Evolutionary conservation across 345 rosid species (phyloP).

Genomic region (Kernera saxatilis): DNA sequence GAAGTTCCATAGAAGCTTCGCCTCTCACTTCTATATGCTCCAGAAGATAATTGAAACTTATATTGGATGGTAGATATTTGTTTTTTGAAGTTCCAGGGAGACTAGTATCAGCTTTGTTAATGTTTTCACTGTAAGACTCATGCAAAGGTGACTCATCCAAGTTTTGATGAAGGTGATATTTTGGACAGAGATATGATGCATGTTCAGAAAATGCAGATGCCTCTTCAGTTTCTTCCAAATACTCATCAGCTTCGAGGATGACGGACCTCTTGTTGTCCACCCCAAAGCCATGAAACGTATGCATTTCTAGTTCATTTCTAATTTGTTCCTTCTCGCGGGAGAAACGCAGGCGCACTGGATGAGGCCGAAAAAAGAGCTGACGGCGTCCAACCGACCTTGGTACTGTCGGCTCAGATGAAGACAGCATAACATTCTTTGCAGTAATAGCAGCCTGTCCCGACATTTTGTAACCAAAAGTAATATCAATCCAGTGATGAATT

Average conservation of each 20-base stretch:
- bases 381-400: slow-evolving; percentile 83
- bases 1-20: slow-evolving; percentile 54
- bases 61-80: slow-evolving; percentile 29
- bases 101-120: slow-evolving; percentile 26
- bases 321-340: slow-evolving; percentile 27
- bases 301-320: slow-evolving; percentile 30
- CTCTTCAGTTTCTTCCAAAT: slow-evolving; percentile 66
- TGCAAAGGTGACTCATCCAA: slow-evolving; percentile 26
- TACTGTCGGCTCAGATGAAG: slow-evolving; percentile 64
- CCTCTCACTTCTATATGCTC: slow-evolving; percentile 55
- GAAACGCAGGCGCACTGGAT: slow-evolving; percentile 53
- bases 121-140: slow-evolving; percentile 31
- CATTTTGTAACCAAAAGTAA: slow-evolving; percentile 90
- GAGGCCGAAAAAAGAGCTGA: slow-evolving; percentile 73
- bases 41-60: slow-evolving; percentile 60
- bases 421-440: slow-evolving; percentile 90
- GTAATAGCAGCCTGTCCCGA: slow-evolving; percentile 81
- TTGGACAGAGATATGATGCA: slow-evolving; percentile 62
- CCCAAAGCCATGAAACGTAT: slow-evolving; percentile 34
- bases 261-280: slow-evolving; percentile 36
- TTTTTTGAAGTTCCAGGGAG: slow-evolving; percentile 32
- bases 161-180: slow-evolving; percentile 35
- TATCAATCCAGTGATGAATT: slow-evolving; percentile 89
- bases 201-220: slow-evolving; percentile 69
- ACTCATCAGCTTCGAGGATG: slow-evolving; percentile 41